Evolutionary conservation across 2,329 filamentous ascomycete genomes (phyloP), one percentile per base, ranked within the genome.

Genomic region (Drechmeria coniospora): DNA sequence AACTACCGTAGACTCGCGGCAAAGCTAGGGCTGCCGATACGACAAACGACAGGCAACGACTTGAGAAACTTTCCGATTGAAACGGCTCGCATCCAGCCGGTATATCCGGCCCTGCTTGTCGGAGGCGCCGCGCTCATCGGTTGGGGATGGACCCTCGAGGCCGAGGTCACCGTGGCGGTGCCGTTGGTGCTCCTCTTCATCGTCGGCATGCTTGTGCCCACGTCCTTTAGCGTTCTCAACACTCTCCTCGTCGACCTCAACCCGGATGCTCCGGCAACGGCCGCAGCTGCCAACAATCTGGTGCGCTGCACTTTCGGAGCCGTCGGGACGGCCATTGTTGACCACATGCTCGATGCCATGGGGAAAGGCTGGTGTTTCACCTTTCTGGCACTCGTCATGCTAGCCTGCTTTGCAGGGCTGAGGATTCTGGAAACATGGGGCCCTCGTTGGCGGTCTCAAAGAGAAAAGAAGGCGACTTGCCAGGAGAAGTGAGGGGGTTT

Each of bases 1-100:
- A 84, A 84, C 47, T 92, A 80, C 47, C 63, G 71, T 6, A 67
- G 77, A 21, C 64, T 74, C 25, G 78, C 79, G 2, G 60, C 56
- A 26, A 61, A 63, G 18, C 55, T 75, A 11, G 72, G 72, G 5
- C 57, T 83, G 32, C 53, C 57, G 2, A 65, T 82, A 36, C 66
- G 68, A 34, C 63, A 58, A 32, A 71, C 67, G 36, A 67, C 69
- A 8, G 63, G 63, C 13, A 57, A 63, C 33, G 57, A 69, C 37
- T 48, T 68, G 25, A 44, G 46, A 5, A 50, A 54, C 13, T 71
- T 69, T 29, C 68, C 67, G 6, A 65, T 72, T 25, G 68, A 72
- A 40, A 52, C 51, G 18, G 66, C 62, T 0, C 56, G 71, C 19
- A 51, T 74, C 20, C 57, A 71, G 37, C 53, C 66, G 14, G 52